Base-by-base conservation (phyloP, 139 green algal genomes). In the Micractinium sp. region DNA sequence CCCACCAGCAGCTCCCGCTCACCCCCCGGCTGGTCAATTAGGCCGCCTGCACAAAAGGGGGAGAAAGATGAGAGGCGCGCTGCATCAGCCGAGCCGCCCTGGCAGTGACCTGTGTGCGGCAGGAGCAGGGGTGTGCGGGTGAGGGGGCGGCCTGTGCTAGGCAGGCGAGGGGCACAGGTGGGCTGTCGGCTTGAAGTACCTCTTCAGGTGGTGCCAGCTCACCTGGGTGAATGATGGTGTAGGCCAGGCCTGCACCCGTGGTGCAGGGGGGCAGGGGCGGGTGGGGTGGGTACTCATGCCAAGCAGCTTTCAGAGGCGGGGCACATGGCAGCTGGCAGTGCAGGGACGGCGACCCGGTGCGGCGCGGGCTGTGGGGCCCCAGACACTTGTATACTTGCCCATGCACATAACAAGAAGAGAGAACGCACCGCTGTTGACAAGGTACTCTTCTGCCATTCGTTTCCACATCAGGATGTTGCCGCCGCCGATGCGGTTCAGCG, bases 391-490 rank as follows among this genome's bases (percentile, higher is more conserved):
- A n/a, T n/a, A n/a, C n/a, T n/a, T n/a, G n/a, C n/a, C n/a, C n/a
- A n/a, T n/a, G n/a, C n/a, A n/a, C n/a, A n/a, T 16, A 67, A 67
- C 16, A 16, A 67, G 60, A 67, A 14, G 25, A 76, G 16, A 19
- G 69, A 7, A 38, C 74, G 4, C 63, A 78, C 81, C 80, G 29
- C 31, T 77, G 73, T 86, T 82, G 33, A 85, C 67, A 33, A 91
- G 41, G 82, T 92, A 92, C 81, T 91, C 63, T 61, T 89, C 86
- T 1, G 87, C 87, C 82, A 89, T 92, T 0, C 82, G 56, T 39
- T 92, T 92, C 90, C 90, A 92, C 35, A 91, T 31, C 71, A 92
- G 83, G 3, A 92, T 92, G 33, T 92, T 92, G 38, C 90, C 90
- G 29, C 47, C 53, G 60, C 86, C 90, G 12, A 92, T 91, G 39